phyloP scores from a whole-genome alignment of 1,139 yeast species.

The Blastobotrys illinoisensis region DNA sequence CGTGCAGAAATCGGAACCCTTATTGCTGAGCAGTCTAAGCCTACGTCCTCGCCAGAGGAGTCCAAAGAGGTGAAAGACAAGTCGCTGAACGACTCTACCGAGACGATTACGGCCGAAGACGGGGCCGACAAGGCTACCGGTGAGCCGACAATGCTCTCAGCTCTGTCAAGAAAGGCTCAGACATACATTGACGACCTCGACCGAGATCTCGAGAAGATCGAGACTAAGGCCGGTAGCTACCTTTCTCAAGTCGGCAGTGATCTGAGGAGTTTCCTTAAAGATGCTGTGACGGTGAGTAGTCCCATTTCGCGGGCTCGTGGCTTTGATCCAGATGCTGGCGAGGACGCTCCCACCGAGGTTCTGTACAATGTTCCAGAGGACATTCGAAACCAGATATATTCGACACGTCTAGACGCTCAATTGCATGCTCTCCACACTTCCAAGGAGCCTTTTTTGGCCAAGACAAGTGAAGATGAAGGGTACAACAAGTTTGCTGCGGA shows the following conservation, averaged over 20 bases:
- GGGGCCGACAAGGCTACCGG: conserved; percentile 1
- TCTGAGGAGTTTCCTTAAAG: conserved; percentile 45
- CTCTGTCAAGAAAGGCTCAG: conserved; percentile 45
- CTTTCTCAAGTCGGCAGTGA: conserved; percentile 50
- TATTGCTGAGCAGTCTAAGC: conserved; percentile 20
- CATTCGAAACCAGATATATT: conserved; percentile 36
- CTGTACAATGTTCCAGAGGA: conserved; percentile 42
- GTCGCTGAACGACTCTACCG: conserved; percentile 13
- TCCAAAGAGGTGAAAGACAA: conserved; percentile 3
- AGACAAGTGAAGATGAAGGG: conserved; percentile 26
- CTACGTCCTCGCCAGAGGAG: conserved; percentile 1
- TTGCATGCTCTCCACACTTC: conserved; percentile 47
- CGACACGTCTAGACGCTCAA: conserved; percentile 56
- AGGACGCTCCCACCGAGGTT: conserved; percentile 35
- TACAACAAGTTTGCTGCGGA: conserved; percentile 31
- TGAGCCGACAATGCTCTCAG: conserved; percentile 28
- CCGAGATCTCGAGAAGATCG: conserved; percentile 61
- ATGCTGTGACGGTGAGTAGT: conserved; percentile 43
- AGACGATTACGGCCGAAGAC: conserved; percentile 11
- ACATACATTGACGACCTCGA: conserved; percentile 60
- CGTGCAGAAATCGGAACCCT: conserved; percentile 23
- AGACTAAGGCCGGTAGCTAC: conserved; percentile 55
- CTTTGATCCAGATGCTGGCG: conserved; percentile 29
- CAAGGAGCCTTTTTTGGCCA: conserved; percentile 39
- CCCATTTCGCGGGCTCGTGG: conserved; percentile 19